Evolutionary conservation across 2,329 filamentous ascomycete genomes (phyloP).

Genomic region (Aspergillus sp.): DNA sequence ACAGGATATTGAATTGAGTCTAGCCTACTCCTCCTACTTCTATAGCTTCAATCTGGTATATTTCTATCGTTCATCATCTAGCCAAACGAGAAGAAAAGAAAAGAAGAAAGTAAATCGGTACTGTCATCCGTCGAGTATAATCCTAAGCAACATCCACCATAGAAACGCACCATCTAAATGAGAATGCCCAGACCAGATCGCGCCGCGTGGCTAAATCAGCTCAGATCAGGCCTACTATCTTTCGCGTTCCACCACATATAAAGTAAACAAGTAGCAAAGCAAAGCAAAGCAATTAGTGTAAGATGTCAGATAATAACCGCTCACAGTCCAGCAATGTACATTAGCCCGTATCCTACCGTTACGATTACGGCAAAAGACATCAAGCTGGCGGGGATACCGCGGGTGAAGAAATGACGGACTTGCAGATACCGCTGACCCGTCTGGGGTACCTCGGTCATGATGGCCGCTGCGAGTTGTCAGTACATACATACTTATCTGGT

Average conservation of each 20-base stretch:
- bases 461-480: conserved; percentile 66
- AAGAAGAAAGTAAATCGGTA: too few relatives aligned
- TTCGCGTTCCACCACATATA: neutral
- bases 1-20: neutral
- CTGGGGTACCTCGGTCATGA: conserved; percentile 96
- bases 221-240: neutral
- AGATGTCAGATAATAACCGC: neutral
- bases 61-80: neutral
- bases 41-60: neutral
- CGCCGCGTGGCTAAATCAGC: neutral
- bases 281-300: neutral
- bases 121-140: neutral
- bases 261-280: neutral
- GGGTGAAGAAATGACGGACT: conserved; percentile 91
- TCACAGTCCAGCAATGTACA: conserved; percentile 71
- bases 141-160: neutral
- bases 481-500: neutral
- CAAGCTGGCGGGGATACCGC: conserved; percentile 86
- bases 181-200: too few relatives aligned
- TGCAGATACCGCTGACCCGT: conserved; percentile 89
- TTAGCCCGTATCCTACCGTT: conserved; percentile 86
- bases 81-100: neutral
- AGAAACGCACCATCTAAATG: neutral
- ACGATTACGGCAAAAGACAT: conserved; percentile 80
- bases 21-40: neutral